A percentile compares a stretch with the other conserved stretches of the same genome.
phyloP scores from a whole-genome alignment of 164 flowering plant species.

The Macadamia tetraphylla region DNA sequence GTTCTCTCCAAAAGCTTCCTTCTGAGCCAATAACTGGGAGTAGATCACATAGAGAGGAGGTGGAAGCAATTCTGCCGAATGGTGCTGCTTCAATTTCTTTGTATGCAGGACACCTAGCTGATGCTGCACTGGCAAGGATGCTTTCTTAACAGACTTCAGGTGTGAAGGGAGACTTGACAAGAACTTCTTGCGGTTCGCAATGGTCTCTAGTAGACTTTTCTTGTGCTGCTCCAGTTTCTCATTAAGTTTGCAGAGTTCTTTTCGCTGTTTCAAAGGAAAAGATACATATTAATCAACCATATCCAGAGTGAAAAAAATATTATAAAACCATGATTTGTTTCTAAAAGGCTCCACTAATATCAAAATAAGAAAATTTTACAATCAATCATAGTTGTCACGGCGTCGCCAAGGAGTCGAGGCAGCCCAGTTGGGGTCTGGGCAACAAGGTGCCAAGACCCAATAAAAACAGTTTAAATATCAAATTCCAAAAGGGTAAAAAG shows the following conservation, averaged over 20 bases:
- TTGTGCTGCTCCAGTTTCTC: slow-evolving; percentile 68
- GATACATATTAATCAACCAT: background rate
- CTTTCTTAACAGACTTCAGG: slow-evolving; percentile 91
- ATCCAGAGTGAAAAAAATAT: background rate
- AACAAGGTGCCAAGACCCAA: no score
- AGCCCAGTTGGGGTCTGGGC: no score
- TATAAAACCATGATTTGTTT: background rate
- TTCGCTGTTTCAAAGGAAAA: slow-evolving; percentile 52
- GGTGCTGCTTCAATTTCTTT: slow-evolving; percentile 79
- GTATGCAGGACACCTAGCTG: slow-evolving; percentile 79
- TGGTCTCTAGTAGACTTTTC: slow-evolving; percentile 64
- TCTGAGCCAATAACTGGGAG: slow-evolving; percentile 87
- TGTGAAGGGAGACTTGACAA: slow-evolving; percentile 95
- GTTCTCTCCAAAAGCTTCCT: slow-evolving; percentile 92
- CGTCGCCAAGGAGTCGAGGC: no score
- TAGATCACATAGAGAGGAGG: slow-evolving; percentile 88
- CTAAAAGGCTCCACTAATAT: background rate
- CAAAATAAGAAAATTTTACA: background rate
- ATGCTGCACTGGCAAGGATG: slow-evolving; percentile 90
- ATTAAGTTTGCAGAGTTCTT: slow-evolving; percentile 74
- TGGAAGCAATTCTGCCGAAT: slow-evolving; percentile 84
- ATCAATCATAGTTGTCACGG: background rate
- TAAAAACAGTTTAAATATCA: no score
- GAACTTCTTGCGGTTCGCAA: slow-evolving; percentile 82
- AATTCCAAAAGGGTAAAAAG: no score